These are phyloP conservation scores for Pleurozium schreberi DNA, from an alignment of 225 moss, liverwort and hornwort species.

Conservation along the genomic window DNA sequence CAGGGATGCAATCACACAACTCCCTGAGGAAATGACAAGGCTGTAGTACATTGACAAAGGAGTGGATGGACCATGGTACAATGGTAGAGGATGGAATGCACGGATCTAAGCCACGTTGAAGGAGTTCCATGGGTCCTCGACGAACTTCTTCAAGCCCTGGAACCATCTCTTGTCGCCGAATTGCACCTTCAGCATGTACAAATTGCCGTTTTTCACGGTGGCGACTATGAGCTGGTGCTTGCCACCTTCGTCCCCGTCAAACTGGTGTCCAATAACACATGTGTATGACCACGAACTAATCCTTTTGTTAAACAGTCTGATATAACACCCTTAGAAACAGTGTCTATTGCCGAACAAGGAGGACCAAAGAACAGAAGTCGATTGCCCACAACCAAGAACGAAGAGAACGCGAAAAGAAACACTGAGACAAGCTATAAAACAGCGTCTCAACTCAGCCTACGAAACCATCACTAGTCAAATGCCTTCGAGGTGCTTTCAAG, in stretches of 20 bases:
- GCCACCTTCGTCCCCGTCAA: slow-evolving; percentile 86
- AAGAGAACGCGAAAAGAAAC: neutral
- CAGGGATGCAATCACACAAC: neutral
- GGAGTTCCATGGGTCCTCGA: slow-evolving; percentile 63
- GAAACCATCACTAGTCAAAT: neutral
- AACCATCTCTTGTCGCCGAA: slow-evolving; percentile 99
- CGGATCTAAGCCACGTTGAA: slow-evolving; percentile 51
- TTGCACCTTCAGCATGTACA: slow-evolving; percentile 84
- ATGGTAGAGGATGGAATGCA: neutral
- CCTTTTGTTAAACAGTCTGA: neutral
- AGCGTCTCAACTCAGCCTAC: neutral
- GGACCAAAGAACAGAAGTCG: neutral
- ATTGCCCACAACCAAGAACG: neutral
- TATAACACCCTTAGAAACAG: neutral
- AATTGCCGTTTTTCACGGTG: slow-evolving; percentile 54
- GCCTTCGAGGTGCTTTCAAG: neutral
- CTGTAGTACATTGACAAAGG: slow-evolving; percentile 24
- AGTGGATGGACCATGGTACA: neutral
- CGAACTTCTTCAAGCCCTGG: slow-evolving; percentile 77
- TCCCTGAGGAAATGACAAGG: neutral
- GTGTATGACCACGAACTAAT: neutral
- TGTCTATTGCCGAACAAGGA: neutral
- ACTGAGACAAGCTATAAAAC: too few species aligned
- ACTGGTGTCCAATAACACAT: neutral
- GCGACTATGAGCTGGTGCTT: slow-evolving; percentile 82